Percentiles rank a stretch among this genome's conserved stretches.
phyloP scores from a whole-genome alignment of 148 eudicot species.

The Nepenthes mirabilis region DNA sequence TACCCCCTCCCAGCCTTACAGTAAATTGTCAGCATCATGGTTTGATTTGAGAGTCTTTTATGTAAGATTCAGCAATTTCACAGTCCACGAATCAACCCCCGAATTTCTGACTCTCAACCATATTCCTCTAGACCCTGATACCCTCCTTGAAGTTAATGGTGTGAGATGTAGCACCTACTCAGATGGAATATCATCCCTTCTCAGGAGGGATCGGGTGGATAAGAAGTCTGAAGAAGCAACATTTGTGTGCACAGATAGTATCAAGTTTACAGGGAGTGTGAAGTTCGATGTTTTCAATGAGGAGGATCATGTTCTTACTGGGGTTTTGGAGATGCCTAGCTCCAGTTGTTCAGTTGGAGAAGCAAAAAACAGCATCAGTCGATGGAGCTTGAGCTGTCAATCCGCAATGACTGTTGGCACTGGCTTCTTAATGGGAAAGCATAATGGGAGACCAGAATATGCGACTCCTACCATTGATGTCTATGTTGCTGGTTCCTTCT shows the following conservation, averaged over 20 bases:
- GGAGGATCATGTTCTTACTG: slow-evolving; percentile 43
- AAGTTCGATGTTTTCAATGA: slow-evolving; percentile 60
- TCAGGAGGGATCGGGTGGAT: slow-evolving; percentile 56
- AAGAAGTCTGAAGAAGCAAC: slow-evolving; percentile 68
- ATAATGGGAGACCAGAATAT: slow-evolving; percentile 15
- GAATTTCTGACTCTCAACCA: slow-evolving; percentile 58
- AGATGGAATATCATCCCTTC: slow-evolving; percentile 41
- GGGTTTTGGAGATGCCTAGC: slow-evolving; percentile 35
- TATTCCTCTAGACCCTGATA: slow-evolving; percentile 47
- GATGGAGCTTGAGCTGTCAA: slow-evolving; percentile 56
- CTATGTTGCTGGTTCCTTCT: slow-evolving; percentile 62
- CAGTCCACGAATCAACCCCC: slow-evolving; percentile 48
- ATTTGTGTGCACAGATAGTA: slow-evolving; percentile 63
- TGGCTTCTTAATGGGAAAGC: slow-evolving; percentile 53
- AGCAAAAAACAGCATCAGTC: slow-evolving; percentile 17
- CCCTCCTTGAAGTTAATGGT: slow-evolving; percentile 70
- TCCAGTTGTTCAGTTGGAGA: slow-evolving; percentile 29
- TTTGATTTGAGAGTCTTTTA: slow-evolving; percentile 66
- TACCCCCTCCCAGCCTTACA: too few relatives aligned
- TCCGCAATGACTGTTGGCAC: slow-evolving; percentile 24
- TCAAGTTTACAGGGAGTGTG: slow-evolving; percentile 47
- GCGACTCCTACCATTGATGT: slow-evolving; percentile 51
- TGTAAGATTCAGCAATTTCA: slow-evolving; percentile 52
- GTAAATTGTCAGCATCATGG: slow-evolving; percentile 26
- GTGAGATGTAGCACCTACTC: slow-evolving; percentile 48